phyloP scores from a whole-genome alignment of 257 asterid species.

The Penstemon davidsonii region DNA sequence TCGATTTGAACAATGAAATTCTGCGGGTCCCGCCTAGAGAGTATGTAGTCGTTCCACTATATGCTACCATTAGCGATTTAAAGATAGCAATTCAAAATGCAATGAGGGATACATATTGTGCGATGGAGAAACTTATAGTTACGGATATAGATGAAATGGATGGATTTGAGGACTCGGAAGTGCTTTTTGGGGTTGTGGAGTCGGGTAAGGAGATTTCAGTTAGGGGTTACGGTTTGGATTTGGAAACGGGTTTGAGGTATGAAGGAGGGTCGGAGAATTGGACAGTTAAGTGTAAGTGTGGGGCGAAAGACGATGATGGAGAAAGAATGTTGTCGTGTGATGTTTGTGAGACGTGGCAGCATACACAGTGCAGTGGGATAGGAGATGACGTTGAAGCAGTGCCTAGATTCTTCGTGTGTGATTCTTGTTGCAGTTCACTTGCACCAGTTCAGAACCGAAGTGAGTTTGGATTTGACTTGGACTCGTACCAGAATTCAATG shows the following conservation, averaged over 20 bases:
- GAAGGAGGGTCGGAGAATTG: slow-evolving; percentile 80
- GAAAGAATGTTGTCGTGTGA: slow-evolving; percentile 96
- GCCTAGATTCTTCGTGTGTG: slow-evolving; percentile 76
- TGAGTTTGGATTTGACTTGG: slow-evolving; percentile 22
- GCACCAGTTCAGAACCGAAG: slow-evolving; percentile 43
- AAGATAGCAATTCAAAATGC: slow-evolving; percentile 55
- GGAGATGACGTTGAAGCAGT: slow-evolving; percentile 54
- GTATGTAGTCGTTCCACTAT: slow-evolving; percentile 60
- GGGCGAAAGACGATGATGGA: slow-evolving; percentile 88
- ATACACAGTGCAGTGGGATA: slow-evolving; percentile 78
- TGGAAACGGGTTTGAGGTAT: slow-evolving; percentile 46
- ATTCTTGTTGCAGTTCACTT: slow-evolving; percentile 57
- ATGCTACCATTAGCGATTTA: slow-evolving; percentile 72
- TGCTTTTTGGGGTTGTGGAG: slow-evolving; percentile 66
- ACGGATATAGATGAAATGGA: slow-evolving; percentile 55
- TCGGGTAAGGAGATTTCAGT: slow-evolving; percentile 62
- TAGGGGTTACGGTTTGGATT: slow-evolving; percentile 55
- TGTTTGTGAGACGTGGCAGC: slow-evolving; percentile 88
- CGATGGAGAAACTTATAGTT: slow-evolving; percentile 49
- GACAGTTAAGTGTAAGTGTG: slow-evolving; percentile 82
- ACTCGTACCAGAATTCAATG: slow-evolving; percentile 23
- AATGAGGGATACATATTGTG: slow-evolving; percentile 75
- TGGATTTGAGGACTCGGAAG: slow-evolving; percentile 53
- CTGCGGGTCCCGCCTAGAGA: slow-evolving; percentile 44
- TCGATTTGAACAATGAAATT: slow-evolving; percentile 31